Evolutionary conservation across 1,284 basidiomycete species (phyloP).

Genomic region (Cryptococcus neoformans): DNA sequence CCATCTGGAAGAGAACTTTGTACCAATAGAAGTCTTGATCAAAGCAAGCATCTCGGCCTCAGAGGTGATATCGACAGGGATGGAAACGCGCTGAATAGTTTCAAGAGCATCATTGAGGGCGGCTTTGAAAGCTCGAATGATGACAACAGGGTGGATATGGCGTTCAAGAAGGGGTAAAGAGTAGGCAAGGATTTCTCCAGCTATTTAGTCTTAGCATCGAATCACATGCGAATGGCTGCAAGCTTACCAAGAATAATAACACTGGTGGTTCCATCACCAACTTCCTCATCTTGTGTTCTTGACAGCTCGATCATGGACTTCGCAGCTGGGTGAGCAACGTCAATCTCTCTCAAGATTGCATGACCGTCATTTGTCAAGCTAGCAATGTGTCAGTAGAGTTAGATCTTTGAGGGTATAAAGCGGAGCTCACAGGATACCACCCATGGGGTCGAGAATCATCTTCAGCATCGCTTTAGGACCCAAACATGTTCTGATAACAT

Average conservation of each 20-base stretch:
- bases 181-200: slow-evolving; percentile 98
- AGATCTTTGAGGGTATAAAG: no score
- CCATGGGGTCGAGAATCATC: slow-evolving; percentile 99
- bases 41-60: slow-evolving; percentile 93
- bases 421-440: slow-evolving; percentile 75
- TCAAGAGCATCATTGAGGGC: slow-evolving; percentile 87
- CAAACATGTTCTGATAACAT: slow-evolving; percentile 97
- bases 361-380: slow-evolving; percentile 98
- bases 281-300: slow-evolving; percentile 97
- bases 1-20: slow-evolving; percentile 96
- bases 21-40: slow-evolving; percentile 99
- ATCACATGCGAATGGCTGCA: slow-evolving; percentile 2
- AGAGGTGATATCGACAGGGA: slow-evolving; percentile 82
- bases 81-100: slow-evolving; percentile 71
- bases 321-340: slow-evolving; percentile 97
- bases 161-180: slow-evolving; percentile 89
- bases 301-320: slow-evolving; percentile 99
- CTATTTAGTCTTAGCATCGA: slow-evolving; percentile 49
- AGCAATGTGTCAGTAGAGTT: slow-evolving; percentile 4
- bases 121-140: slow-evolving; percentile 96
- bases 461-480: slow-evolving; percentile 99
- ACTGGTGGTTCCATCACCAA: slow-evolving; percentile 95
- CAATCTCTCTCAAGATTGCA: slow-evolving; percentile 93
- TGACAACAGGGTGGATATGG: slow-evolving; percentile 97
- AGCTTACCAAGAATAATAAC: slow-evolving; percentile 89